phyloP scores from a whole-genome alignment of 2,329 filamentous ascomycete species.

The Thermomyces lanuginosus region DNA sequence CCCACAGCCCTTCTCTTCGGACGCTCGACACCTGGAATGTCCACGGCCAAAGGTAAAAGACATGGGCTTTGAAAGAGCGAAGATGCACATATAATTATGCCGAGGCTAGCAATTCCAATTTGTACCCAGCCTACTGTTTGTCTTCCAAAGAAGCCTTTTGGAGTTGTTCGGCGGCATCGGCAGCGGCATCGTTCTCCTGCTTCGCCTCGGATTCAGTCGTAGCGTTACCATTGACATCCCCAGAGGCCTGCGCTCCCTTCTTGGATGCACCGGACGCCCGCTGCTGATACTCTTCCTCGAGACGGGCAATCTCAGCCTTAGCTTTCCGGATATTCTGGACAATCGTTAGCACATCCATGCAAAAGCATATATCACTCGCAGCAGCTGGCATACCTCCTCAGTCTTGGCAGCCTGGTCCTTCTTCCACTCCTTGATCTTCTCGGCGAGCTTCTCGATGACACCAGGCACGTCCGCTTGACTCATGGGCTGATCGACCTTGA shows the following conservation, averaged over 20 bases:
- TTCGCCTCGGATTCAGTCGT: constrained; percentile 38
- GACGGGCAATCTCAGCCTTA: constrained; percentile 80
- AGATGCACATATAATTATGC: too few species aligned
- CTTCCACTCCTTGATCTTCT: constrained; percentile 85
- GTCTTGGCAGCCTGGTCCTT: constrained; percentile 78
- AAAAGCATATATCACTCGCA: neutral
- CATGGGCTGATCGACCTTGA: constrained; percentile 78
- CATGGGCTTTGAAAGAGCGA: too few species aligned
- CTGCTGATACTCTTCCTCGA: constrained; percentile 54
- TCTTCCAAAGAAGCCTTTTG: constrained; percentile 47
- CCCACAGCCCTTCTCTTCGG: too few species aligned
- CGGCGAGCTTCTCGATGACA: constrained; percentile 75
- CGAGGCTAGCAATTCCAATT: too few species aligned
- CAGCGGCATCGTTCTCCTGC: constrained; percentile 43
- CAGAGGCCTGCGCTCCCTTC: constrained; percentile 37
- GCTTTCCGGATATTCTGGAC: constrained; percentile 88
- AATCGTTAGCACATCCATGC: constrained; percentile 10
- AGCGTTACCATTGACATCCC: constrained; percentile 36
- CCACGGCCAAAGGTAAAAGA: too few species aligned
- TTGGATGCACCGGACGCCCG: constrained; percentile 34
- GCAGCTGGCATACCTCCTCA: constrained; percentile 51
- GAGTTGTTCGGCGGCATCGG: constrained; percentile 43
- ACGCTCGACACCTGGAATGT: too few species aligned
- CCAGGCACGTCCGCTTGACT: constrained; percentile 64
- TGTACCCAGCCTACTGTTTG: too few species aligned